Conservation (phyloP, 176 grass and related monocot genomes). For the Eragrostis nindensis region DNA sequence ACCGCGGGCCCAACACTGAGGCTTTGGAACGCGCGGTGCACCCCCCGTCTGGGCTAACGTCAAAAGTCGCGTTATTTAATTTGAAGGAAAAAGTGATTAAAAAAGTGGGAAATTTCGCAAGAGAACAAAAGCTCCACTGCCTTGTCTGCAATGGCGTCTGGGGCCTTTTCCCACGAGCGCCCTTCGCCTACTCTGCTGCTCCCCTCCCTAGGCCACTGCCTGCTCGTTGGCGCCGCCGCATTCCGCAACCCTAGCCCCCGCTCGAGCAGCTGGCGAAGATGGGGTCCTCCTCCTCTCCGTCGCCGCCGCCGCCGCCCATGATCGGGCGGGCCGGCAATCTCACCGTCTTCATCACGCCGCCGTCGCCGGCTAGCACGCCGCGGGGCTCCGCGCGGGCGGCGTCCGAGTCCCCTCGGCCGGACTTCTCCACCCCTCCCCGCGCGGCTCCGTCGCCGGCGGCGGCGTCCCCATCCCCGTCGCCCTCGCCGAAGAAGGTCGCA, state of each 20-base stretch:
- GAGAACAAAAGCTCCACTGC: constrained; percentile 45
- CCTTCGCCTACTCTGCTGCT: not conserved
- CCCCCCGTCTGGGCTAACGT: not conserved
- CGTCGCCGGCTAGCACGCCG: constrained; percentile 53
- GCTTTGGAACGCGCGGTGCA: constrained; percentile 19
- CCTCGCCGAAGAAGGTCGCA: constrained; percentile 29
- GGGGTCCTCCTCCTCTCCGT: constrained; percentile 39
- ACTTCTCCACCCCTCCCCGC: constrained; percentile 35
- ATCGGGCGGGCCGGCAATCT: constrained; percentile 86
- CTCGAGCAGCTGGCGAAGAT: constrained; percentile 16
- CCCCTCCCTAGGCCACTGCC: constrained; percentile 5
- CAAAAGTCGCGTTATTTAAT: constrained; percentile 1
- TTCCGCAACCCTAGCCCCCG: not conserved
- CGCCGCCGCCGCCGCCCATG: constrained; percentile 58
- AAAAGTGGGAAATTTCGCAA: constrained; percentile 3
- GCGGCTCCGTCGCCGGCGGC: constrained; percentile 8
- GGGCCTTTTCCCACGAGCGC: constrained; percentile 34
- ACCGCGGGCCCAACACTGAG: rapidly evolving
- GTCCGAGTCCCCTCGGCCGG: constrained; percentile 31
- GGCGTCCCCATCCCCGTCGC: constrained; percentile 1
- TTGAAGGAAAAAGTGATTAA: not conserved
- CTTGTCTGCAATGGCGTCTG: constrained; percentile 52
- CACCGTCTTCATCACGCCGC: constrained; percentile 91
- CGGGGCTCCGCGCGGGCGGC: constrained; percentile 31
- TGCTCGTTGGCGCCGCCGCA: not conserved